Evolutionary conservation across 208 protist species (phyloP).

Genomic region (Crithidia mellificae): DNA sequence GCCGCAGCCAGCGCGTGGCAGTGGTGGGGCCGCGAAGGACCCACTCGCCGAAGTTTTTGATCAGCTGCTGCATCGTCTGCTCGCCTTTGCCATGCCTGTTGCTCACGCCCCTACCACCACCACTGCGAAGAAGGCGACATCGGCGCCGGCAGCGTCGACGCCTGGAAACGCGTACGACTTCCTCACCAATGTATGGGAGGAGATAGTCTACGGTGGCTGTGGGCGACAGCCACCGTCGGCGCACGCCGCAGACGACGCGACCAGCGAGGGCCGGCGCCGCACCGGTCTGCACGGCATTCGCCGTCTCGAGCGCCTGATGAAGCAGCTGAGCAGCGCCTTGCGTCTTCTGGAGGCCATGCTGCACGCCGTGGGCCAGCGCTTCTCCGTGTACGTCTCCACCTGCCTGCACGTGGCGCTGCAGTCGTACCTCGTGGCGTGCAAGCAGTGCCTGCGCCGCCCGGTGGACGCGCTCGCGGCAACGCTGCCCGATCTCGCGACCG

Average conservation of each 20-base stretch:
- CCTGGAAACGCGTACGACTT: constrained; percentile 20
- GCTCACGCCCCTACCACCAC: not conserved
- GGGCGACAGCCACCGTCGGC: constrained; percentile 17
- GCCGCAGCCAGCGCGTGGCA: not conserved
- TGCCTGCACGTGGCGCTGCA: constrained; percentile 71
- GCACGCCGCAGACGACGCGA: not conserved
- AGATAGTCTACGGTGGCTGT: constrained; percentile 30
- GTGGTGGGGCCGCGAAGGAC: constrained; percentile 5
- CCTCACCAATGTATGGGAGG: constrained; percentile 33
- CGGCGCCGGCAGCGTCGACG: constrained; percentile 1
- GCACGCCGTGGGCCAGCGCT: constrained; percentile 63
- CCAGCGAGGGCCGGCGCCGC: constrained; percentile 19
- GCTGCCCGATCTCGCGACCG: not conserved
- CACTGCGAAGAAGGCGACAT: too few relatives aligned
- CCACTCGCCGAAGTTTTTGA: constrained; percentile 69
- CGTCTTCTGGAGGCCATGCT: constrained; percentile 70
- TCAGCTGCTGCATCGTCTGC: constrained; percentile 62
- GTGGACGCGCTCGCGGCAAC: constrained; percentile 29
- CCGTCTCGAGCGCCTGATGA: constrained; percentile 60
- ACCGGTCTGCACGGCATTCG: constrained; percentile 36
- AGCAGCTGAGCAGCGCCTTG: constrained; percentile 58
- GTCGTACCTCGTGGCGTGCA: constrained; percentile 77
- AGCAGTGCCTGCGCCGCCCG: constrained; percentile 45
- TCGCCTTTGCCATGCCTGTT: constrained; percentile 54
- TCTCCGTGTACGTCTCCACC: constrained; percentile 61